phyloP scores from a whole-genome alignment of 495 filamentous ascomycete genomes.

The Terfezia claveryi region DNA sequence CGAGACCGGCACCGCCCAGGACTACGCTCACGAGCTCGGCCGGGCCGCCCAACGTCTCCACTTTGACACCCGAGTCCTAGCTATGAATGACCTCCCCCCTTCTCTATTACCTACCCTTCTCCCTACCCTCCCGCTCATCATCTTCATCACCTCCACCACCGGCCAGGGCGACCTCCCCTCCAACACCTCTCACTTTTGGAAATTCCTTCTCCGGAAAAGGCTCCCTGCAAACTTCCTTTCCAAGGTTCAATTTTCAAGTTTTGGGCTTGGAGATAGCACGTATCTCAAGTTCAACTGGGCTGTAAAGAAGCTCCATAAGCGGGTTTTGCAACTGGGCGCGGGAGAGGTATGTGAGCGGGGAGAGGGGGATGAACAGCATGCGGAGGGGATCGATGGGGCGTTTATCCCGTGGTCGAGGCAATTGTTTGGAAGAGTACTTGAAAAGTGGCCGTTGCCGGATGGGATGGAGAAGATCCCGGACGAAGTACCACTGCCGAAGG shows the following conservation, averaged over 20 bases:
- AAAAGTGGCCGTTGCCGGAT: constrained; percentile 42
- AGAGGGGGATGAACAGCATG: constrained; percentile 81
- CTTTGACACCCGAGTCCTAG: constrained; percentile 49
- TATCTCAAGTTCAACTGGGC: constrained; percentile 97
- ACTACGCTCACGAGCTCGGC: constrained; percentile 67
- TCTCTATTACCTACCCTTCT: background rate
- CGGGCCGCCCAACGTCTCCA: constrained; percentile 47
- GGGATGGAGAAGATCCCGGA: constrained; percentile 48
- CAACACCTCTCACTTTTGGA: constrained; percentile 70
- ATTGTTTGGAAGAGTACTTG: constrained; percentile 40
- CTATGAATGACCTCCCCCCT: constrained; percentile 36
- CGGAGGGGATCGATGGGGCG: constrained; percentile 73
- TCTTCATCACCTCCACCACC: constrained; percentile 75
- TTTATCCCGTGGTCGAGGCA: constrained; percentile 58
- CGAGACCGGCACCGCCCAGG: constrained; percentile 82
- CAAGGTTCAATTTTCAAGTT: constrained; percentile 49
- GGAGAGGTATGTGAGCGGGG: constrained; percentile 51
- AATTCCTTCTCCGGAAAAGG: constrained; percentile 51
- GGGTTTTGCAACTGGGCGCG: constrained; percentile 69
- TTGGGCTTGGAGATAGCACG: constrained; percentile 84
- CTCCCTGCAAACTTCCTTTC: constrained; percentile 47
- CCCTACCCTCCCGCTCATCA: constrained; percentile 32
- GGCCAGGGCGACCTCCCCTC: constrained; percentile 81
- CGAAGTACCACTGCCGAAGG: constrained; percentile 54
- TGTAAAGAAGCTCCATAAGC: constrained; percentile 62